A percentile compares a stretch with the other conserved stretches of the same genome.
Conservation (phyloP, 2,329 filamentous ascomycete species). For the Coniochaeta sp. region DNA sequence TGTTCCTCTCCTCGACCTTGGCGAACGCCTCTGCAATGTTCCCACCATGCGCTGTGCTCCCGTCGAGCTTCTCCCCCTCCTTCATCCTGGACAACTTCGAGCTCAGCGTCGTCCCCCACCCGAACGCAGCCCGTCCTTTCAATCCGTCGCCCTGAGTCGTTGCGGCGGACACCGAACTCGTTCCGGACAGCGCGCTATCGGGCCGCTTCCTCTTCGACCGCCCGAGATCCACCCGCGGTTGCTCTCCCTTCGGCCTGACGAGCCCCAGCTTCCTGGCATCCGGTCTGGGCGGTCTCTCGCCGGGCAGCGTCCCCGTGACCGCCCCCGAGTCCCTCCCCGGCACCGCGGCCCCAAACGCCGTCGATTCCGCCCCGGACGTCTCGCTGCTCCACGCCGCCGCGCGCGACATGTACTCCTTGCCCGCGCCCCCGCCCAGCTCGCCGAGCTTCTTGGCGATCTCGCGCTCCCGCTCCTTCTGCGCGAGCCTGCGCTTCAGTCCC, state of each 20-base stretch:
- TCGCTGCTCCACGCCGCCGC: background rate
- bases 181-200: conserved; percentile 33
- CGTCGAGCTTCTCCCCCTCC: conserved; percentile 44
- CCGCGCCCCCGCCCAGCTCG: conserved; percentile 56
- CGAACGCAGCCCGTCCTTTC: conserved; percentile 26
- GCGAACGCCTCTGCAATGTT: conserved; percentile 6
- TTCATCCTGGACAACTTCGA: conserved; percentile 56
- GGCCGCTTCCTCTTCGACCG: conserved; percentile 56
- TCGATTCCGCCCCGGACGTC: background rate
- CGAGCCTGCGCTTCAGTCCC: conserved; percentile 55
- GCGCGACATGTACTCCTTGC: conserved; percentile 61
- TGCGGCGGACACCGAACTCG: conserved; percentile 19
- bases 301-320: conserved; percentile 4
- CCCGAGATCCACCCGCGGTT: conserved; percentile 45
- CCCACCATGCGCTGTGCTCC: conserved; percentile 3
- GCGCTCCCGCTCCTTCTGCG: conserved; percentile 63
- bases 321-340: background rate
- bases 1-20: conserved; percentile 4
- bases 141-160: conserved; percentile 11
- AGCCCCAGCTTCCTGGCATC: conserved; percentile 39
- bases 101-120: conserved; percentile 50
- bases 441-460: conserved; percentile 64
- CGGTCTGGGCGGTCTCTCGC: conserved; percentile 12
- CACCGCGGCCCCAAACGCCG: background rate
- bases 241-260: conserved; percentile 27